Evolutionary conservation across 2,329 filamentous ascomycete species (phyloP).

Genomic region (Ophioceras dolichostomum): DNA sequence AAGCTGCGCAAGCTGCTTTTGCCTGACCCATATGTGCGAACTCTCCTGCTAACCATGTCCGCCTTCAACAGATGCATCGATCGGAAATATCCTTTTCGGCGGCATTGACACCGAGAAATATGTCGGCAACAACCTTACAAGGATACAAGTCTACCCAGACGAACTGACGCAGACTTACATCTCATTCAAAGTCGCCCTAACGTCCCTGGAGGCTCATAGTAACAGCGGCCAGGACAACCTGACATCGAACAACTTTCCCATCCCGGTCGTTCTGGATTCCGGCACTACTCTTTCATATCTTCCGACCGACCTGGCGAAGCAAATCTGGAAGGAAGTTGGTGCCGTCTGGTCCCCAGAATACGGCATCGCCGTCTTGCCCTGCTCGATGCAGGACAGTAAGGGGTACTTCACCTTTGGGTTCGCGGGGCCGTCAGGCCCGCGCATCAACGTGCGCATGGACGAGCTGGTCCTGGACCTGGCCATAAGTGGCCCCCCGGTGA

Average conservation of each 20-base stretch:
- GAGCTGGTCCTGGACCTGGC: constrained; percentile 40
- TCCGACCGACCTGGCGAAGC: constrained; percentile 43
- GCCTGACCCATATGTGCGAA: no score
- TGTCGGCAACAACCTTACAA: constrained; percentile 44
- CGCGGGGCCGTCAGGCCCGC: constrained; percentile 31
- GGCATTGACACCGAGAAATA: constrained; percentile 72
- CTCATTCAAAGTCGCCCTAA: constrained; percentile 36
- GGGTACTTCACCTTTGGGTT: constrained; percentile 44
- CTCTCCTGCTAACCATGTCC: constrained; percentile 8
- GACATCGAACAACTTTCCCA: constrained; percentile 27
- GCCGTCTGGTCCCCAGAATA: constrained; percentile 27
- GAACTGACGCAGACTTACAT: constrained; percentile 22
- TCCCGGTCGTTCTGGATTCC: constrained; percentile 59
- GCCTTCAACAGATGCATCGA: constrained; percentile 37
- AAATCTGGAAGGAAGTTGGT: constrained; percentile 43
- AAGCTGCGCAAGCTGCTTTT: neutral
- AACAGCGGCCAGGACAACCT: constrained; percentile 35
- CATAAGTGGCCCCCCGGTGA: constrained; percentile 14
- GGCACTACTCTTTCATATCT: constrained; percentile 64
- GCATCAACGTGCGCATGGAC: constrained; percentile 39
- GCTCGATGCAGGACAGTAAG: constrained; percentile 27
- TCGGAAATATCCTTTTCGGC: constrained; percentile 65
- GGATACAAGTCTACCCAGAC: constrained; percentile 43
- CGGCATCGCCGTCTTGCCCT: constrained; percentile 34
- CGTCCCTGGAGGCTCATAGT: constrained; percentile 33